Evolutionary conservation across 2,329 filamentous ascomycete species (phyloP), one percentile per base, ranked within the genome.

Genomic region (Paecilomyces sp.): DNA sequence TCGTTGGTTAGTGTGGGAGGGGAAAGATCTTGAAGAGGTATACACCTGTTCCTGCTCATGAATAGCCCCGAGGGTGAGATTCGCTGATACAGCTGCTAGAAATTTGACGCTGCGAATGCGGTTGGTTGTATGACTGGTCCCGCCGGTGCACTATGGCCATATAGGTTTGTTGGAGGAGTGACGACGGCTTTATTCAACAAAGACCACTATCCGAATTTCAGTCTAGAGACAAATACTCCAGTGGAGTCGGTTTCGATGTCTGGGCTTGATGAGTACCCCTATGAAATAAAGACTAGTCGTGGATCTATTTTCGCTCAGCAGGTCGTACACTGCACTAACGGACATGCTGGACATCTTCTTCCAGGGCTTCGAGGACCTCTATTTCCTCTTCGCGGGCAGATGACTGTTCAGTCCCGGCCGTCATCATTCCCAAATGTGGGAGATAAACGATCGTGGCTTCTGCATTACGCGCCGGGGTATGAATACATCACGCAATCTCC

Each of bases 251-350:
- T 63, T 52, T 15, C n/a, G 13, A 34, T 50, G 4, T 54, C 56
- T 12, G 47, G 18, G 0, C 6, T 8, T 12, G 8, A 61, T 3
- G 57, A 58, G 0, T 64, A 67, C 15, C 68, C 70, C 1, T 73
- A 73, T 47, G 60, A 61, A 2, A 25, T 79, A 1, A 60, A 61
- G 3, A 80, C 78, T 0, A 25, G 71, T 0, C 71, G 77, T 30
- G 78, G 78, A 2, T 54, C 60, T 0, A 65, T 80, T 36, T 64
- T 64, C 28, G 72, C 72, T 2, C 62, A 54, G 1, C 71, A 75
- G 3, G 67, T 80, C 3, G 64, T 78, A 3, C 72, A 80, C 61
- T 77, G 75, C 61, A 80, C 77, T 2, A 80, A 80, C 57, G 77
- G 67, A 1, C 72, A 76, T 58, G 68, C 71, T 2, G 74, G 72